Percentiles rank a stretch among this genome's conserved stretches.
Conservation (phyloP, 495 filamentous ascomycete genomes). For the Trypethelium eluteriae region DNA sequence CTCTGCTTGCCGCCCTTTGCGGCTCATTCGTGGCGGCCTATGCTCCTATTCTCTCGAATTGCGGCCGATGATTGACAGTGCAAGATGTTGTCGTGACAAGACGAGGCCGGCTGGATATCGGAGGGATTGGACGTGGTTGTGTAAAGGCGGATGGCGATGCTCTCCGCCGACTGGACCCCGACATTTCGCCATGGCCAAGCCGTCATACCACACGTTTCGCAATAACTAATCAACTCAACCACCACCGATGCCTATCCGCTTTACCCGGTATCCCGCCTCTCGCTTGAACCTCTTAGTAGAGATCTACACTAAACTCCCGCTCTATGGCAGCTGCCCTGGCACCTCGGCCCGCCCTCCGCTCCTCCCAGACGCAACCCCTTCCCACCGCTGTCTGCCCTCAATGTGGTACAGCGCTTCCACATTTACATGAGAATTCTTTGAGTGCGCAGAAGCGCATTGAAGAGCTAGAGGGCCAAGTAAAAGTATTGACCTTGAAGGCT, state of each 20-base stretch:
- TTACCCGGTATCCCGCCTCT: too few relatives aligned
- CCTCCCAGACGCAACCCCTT: constrained; percentile 1
- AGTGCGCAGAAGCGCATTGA: constrained; percentile 61
- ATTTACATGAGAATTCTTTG: constrained; percentile 27
- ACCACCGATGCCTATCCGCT: too few relatives aligned
- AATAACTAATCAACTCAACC: neutral
- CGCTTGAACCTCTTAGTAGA: too few relatives aligned
- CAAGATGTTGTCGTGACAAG: too few relatives aligned
- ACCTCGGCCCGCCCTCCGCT: neutral
- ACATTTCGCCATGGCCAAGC: neutral
- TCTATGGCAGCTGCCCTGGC: neutral
- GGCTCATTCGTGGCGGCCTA: too few relatives aligned
- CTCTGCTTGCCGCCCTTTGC: too few relatives aligned
- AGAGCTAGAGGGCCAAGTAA: constrained; percentile 75
- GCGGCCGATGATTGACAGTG: too few relatives aligned
- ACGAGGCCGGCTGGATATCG: too few relatives aligned
- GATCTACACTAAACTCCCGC: neutral
- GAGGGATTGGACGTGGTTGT: too few relatives aligned
- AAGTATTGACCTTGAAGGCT: constrained; percentile 65
- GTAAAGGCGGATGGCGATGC: neutral
- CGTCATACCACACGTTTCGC: neutral
- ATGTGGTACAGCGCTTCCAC: constrained; percentile 40
- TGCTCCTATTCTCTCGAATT: too few relatives aligned
- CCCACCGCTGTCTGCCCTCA: constrained; percentile 35
- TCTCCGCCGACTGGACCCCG: neutral